Evolutionary conservation across 2,329 filamentous ascomycete species (phyloP).

Genomic region (Nigrospora sphaerica): DNA sequence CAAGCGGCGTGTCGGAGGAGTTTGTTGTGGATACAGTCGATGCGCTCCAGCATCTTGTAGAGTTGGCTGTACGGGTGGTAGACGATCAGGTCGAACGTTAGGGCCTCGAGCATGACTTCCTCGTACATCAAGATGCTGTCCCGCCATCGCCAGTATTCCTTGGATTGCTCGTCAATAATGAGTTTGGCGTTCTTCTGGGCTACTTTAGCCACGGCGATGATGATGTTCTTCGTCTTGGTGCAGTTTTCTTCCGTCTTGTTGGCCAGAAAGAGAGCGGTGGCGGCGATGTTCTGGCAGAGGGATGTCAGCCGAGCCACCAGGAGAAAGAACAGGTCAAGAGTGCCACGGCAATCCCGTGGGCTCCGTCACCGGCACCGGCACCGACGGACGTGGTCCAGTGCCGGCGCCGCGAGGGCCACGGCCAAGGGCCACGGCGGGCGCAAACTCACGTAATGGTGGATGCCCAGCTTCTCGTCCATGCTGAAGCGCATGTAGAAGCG

Average conservation of each 20-base stretch:
- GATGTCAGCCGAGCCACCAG: too few relatives aligned
- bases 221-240: constrained; percentile 89
- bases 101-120: constrained; percentile 80
- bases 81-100: constrained; percentile 91
- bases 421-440: too few relatives aligned
- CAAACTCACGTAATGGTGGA: constrained; percentile 78
- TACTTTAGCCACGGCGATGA: constrained; percentile 87
- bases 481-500: constrained; percentile 89
- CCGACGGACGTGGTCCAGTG: too few relatives aligned
- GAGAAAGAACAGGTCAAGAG: too few relatives aligned
- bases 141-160: constrained; percentile 97
- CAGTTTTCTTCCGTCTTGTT: constrained; percentile 98
- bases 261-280: constrained; percentile 84
- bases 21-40: constrained; percentile 73
- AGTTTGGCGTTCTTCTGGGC: constrained; percentile 91
- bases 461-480: constrained; percentile 67
- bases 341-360: too few relatives aligned
- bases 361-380: too few relatives aligned
- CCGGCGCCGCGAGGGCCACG: too few relatives aligned
- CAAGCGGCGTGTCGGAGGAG: constrained; percentile 77
- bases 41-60: constrained; percentile 70
- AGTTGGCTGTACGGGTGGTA: constrained; percentile 82
- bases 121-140: constrained; percentile 91
- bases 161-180: constrained; percentile 90
- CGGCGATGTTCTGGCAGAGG: constrained; percentile 62